These are phyloP conservation scores for Tolypocladium sp. DNA, from an alignment of 2,329 filamentous ascomycete species.

Conservation along the genomic window DNA sequence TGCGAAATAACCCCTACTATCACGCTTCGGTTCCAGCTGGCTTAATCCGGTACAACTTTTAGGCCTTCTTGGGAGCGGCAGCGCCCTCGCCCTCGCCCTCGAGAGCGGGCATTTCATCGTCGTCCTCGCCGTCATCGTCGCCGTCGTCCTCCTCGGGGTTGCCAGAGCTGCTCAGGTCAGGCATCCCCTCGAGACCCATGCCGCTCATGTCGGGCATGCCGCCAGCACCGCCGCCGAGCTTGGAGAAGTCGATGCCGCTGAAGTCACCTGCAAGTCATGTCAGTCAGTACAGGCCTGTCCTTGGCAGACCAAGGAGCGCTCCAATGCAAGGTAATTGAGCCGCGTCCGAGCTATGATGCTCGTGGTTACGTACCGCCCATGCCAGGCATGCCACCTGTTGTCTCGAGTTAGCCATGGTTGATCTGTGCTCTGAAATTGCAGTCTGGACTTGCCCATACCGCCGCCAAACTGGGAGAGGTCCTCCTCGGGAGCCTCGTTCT, in stretches of 20 bases:
- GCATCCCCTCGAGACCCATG: conserved; percentile 45
- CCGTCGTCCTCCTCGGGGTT: conserved; percentile 33
- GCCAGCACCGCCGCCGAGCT: conserved; percentile 58
- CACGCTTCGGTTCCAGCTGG: background rate
- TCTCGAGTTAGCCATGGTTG: background rate
- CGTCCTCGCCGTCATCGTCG: conserved; percentile 51
- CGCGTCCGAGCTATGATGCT: background rate
- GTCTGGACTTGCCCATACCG: conserved; percentile 48
- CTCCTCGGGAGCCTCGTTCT: conserved; percentile 79
- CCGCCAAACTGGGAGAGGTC: conserved; percentile 58
- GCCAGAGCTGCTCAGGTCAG: conserved; percentile 16
- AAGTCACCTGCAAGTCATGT: conserved; percentile 54
- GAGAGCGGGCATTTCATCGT: conserved; percentile 80
- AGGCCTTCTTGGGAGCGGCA: conserved; percentile 32
- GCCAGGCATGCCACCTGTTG: conserved; percentile 43
- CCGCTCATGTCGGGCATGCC: conserved; percentile 17
- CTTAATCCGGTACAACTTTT: conserved; percentile 1
- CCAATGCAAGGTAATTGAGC: background rate
- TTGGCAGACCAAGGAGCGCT: background rate
- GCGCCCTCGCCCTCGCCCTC: conserved; percentile 49
- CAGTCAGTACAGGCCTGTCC: background rate
- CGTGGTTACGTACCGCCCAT: conserved; percentile 34
- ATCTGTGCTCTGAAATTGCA: background rate
- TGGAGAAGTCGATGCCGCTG: conserved; percentile 87
- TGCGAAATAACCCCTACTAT: background rate